Evolutionary conservation across 192 early-diverging fungal species (phyloP).

Genomic region (Dispira parvispora): DNA sequence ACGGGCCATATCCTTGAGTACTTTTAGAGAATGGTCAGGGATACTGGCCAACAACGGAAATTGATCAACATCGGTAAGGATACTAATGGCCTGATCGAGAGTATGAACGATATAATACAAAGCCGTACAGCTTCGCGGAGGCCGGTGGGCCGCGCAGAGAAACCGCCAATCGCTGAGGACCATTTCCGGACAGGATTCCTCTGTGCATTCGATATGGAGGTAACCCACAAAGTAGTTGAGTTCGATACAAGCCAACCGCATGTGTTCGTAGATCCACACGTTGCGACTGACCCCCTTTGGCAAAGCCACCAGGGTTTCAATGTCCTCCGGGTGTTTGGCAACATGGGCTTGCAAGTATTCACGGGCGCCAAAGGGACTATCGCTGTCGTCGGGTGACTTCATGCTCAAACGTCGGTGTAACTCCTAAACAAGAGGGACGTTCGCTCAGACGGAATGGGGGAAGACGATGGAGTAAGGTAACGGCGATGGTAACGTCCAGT

Average conservation of each 20-base stretch:
- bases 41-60: slow-evolving; percentile 59
- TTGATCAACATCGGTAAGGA: slow-evolving; percentile 55
- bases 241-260: slow-evolving; percentile 78
- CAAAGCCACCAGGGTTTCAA: slow-evolving; percentile 37
- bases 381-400: slow-evolving; percentile 37
- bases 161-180: slow-evolving; percentile 81
- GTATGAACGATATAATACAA: slow-evolving; percentile 90
- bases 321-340: slow-evolving; percentile 39
- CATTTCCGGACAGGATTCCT: slow-evolving; percentile 74
- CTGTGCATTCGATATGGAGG: slow-evolving; percentile 60
- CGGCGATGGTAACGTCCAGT: too few species aligned
- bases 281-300: slow-evolving; percentile 42
- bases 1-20: slow-evolving; percentile 75
- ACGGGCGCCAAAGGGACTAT: slow-evolving; percentile 55
- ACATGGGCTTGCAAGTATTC: slow-evolving; percentile 65
- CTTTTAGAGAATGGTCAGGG: slow-evolving; percentile 58
- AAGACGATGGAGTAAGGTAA: too few species aligned
- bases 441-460: too few species aligned
- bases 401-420: not conserved
- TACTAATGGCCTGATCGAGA: slow-evolving; percentile 67
- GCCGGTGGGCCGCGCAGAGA: slow-evolving; percentile 79
- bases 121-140: slow-evolving; percentile 61
- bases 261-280: slow-evolving; percentile 81
- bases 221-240: slow-evolving; percentile 57
- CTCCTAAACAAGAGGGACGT: not conserved